A percentile compares a stretch with the other conserved stretches of the same genome.
Conservation (phyloP, 306 rosid genomes). For the Alnus glutinosa region DNA sequence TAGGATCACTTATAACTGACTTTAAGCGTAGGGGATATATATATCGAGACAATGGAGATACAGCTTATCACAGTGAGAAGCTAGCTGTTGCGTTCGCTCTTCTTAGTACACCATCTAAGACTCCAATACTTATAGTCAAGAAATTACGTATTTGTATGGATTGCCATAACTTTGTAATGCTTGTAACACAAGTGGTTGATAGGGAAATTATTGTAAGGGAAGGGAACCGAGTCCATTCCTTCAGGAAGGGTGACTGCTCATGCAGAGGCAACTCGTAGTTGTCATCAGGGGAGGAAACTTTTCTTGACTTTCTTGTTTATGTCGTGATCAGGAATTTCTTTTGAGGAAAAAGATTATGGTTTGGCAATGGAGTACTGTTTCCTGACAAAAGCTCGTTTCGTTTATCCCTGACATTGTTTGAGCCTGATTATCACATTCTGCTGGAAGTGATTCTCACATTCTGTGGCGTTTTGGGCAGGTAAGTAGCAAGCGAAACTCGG, state of each 20-base stretch:
- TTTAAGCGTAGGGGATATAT: constrained; percentile 40
- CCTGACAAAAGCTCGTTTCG: no score
- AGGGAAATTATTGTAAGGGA: constrained; percentile 60
- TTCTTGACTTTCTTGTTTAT: neutral
- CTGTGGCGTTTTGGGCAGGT: no score
- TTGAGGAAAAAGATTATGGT: neutral
- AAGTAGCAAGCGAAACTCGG: no score
- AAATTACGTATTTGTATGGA: constrained; percentile 47
- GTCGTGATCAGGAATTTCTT: neutral
- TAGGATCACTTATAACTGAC: constrained; percentile 40
- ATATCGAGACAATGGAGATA: constrained; percentile 30
- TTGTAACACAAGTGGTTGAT: constrained; percentile 39
- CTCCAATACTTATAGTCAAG: constrained; percentile 53
- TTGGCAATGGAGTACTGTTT: neutral
- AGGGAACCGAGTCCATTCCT: constrained; percentile 52
- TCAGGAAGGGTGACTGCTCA: constrained; percentile 59
- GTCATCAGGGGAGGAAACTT: neutral
- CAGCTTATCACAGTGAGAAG: constrained; percentile 56
- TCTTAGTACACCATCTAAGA: constrained; percentile 37
- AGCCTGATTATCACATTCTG: no score
- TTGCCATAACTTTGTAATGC: constrained; percentile 60
- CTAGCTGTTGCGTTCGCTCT: constrained; percentile 58
- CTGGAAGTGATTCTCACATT: no score
- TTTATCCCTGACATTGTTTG: no score
- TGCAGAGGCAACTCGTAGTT: constrained; percentile 39